These are phyloP conservation scores for Arthrinium puccinioides DNA, from an alignment of 2,329 filamentous ascomycete species.

Conservation along the genomic window DNA sequence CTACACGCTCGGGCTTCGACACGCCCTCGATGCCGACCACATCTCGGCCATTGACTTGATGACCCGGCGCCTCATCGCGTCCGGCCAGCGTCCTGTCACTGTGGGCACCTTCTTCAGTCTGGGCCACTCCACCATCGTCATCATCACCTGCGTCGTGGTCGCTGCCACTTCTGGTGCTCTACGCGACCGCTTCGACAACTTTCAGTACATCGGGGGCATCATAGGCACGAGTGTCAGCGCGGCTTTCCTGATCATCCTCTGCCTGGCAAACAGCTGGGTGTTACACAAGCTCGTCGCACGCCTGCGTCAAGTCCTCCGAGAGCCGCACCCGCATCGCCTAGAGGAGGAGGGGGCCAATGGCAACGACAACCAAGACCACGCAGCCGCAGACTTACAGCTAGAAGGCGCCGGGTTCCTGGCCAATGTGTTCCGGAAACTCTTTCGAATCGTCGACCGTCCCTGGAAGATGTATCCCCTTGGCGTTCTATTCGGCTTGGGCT, in stretches of 20 bases:
- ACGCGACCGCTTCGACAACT: conserved; percentile 71
- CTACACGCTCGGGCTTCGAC: conserved; percentile 82
- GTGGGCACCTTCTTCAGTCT: conserved; percentile 94
- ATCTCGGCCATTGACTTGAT: conserved; percentile 83
- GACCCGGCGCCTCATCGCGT: conserved; percentile 81
- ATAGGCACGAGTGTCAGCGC: conserved; percentile 85
- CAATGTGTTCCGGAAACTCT: conserved; percentile 63
- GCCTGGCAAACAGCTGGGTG: conserved; percentile 79
- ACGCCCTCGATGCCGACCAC: conserved; percentile 97
- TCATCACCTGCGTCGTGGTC: conserved; percentile 84
- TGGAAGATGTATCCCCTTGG: conserved; percentile 98
- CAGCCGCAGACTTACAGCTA: conserved; percentile 52
- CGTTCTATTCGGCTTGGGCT: conserved; percentile 83
- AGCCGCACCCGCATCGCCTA: conserved; percentile 24
- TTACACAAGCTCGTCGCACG: conserved; percentile 68
- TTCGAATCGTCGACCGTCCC: conserved; percentile 64
- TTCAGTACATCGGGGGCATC: conserved; percentile 75
- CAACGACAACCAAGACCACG: conserved; percentile 19
- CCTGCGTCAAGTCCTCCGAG: conserved; percentile 53
- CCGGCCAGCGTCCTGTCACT: conserved; percentile 78
- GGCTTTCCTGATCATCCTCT: conserved; percentile 73
- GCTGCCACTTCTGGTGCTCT: conserved; percentile 85
- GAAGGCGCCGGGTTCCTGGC: conserved; percentile 74
- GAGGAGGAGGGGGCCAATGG: conserved; percentile 15
- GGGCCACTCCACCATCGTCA: conserved; percentile 87